A percentile compares a stretch with the other conserved stretches of the same genome.
phyloP scores from a whole-genome alignment of 805 yeast species.

The Brettanomyces custersianus region DNA sequence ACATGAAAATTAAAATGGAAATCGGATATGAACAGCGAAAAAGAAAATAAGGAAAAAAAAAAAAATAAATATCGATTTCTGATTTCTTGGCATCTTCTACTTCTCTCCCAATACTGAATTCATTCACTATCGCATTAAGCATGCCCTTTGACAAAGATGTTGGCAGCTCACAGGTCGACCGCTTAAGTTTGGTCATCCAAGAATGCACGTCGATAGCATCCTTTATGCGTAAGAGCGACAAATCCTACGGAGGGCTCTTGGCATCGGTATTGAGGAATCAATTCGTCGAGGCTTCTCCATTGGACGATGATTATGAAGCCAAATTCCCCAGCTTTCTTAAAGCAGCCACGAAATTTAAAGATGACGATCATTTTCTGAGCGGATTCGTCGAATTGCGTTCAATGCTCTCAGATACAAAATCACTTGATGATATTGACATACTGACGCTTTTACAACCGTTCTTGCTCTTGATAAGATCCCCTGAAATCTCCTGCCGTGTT shows the following conservation, averaged over 20 bases:
- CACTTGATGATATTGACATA: constrained; percentile 53
- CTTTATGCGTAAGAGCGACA: constrained; percentile 81
- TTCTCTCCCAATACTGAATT: no score
- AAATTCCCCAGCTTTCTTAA: constrained; percentile 19
- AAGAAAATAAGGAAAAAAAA: no score
- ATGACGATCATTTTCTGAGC: constrained; percentile 52
- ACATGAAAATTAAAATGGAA: no score
- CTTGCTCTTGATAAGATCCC: constrained; percentile 70
- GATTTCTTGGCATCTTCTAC: no score
- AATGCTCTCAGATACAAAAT: constrained; percentile 48
- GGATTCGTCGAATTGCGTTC: constrained; percentile 74
- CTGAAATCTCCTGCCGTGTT: constrained; percentile 77
- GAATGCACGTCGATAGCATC: constrained; percentile 83
- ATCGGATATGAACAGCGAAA: no score
- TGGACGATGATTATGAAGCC: constrained; percentile 21
- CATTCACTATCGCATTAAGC: not conserved
- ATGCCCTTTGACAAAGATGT: not conserved
- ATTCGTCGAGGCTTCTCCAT: constrained; percentile 19
- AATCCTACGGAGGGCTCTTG: constrained; percentile 57
- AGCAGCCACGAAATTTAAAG: constrained; percentile 22
- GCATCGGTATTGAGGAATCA: constrained; percentile 74
- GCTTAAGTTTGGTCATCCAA: constrained; percentile 61
- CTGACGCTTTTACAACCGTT: constrained; percentile 80
- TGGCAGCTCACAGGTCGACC: constrained; percentile 1
- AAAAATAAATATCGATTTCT: no score